Percentiles rank a stretch among this genome's conserved stretches.
Conservation (phyloP, 345 rosid species). For the Trapa bicornis region DNA sequence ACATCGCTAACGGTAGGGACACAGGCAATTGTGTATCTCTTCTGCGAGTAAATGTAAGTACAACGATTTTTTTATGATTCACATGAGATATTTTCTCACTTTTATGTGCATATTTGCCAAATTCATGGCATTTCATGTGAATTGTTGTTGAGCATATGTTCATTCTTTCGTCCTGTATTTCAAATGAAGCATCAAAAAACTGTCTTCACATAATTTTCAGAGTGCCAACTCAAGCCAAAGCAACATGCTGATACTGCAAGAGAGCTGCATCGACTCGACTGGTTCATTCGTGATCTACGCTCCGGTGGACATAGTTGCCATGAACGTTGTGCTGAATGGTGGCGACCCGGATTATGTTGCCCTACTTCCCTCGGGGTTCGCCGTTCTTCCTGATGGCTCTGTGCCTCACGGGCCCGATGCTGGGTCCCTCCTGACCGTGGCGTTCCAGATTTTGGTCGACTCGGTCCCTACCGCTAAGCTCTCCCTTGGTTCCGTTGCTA, state of each 20-base stretch:
- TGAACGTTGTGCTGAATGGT: slow-evolving; percentile 40
- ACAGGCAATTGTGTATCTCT: slow-evolving; percentile 71
- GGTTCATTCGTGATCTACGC: slow-evolving; percentile 40
- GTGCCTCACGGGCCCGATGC: slow-evolving; percentile 16
- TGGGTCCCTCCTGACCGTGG: slow-evolving; percentile 78
- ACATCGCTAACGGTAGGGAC: slow-evolving; percentile 74
- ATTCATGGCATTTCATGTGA: too few species aligned
- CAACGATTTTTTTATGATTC: too few species aligned
- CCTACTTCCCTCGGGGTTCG: slow-evolving; percentile 76
- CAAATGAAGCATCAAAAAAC: too few species aligned
- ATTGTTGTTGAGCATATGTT: too few species aligned
- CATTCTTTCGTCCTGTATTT: too few species aligned
- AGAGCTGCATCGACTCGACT: slow-evolving; percentile 38
- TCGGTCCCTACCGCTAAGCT: slow-evolving; percentile 70
- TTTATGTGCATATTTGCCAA: too few species aligned
- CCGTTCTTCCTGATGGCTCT: slow-evolving; percentile 54
- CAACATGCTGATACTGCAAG: slow-evolving; percentile 44
- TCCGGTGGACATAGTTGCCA: slow-evolving; percentile 33
- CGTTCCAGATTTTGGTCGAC: slow-evolving; percentile 71
- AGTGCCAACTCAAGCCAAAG: slow-evolving; percentile 44
- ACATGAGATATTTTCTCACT: too few species aligned
- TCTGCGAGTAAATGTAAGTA: slow-evolving; percentile 55
- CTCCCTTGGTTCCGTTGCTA: slow-evolving; percentile 69
- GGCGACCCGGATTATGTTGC: slow-evolving; percentile 73
- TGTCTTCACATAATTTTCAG: slow-evolving; percentile 7